Base-by-base conservation (phyloP, 345 rosid species). In the Capsella bursapastoris region DNA sequence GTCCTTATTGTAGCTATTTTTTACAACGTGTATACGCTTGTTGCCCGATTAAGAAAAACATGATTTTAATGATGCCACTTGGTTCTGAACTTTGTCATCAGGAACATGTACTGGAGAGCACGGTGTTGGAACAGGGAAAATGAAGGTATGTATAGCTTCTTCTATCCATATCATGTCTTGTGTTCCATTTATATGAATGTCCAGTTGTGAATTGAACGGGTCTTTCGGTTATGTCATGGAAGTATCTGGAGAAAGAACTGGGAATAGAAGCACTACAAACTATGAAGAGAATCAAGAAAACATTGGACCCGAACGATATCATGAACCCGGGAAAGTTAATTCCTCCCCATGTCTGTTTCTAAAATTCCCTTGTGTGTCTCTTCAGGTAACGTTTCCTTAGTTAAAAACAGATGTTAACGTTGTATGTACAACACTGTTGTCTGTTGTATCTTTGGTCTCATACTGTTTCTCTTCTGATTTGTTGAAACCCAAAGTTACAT, bases 91-190 rank as follows among this genome's bases (percentile, higher is more conserved):
- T 57, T 70, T 52, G 59, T 66, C 66, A 52, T 74, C 87, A 94
- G 98, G 96, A 81, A 94, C 97, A 32, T 94, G 98, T 76, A 88
- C 95, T 2, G 97, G 97, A 58, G 98, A 94, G 80, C 97, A 94
- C 57, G 97, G 98, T 38, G 90, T 91, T 64, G 96, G 98, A 73
- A 94, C 95, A 13, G 97, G 97, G 71, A 91, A 91, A 83, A 80
- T 91, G 87, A 91, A 93, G 97, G 98, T 68, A 70, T 6, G 98
- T 68, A 70, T 6, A 53, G 37, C 38, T 44, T 62, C 1, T 27
- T 2, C 14, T 7, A 49, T 35, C 22, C 12, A 4, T 27, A 69
- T 13, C 22, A 47, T 58, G n/a, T 27, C 44, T 15, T 29, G 37
- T 72, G 4, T 38, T 38, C 4, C 55, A 48, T 3, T 4, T 14